Percentiles rank a stretch among this genome's conserved stretches.
Evolutionary conservation across 2,329 filamentous ascomycete genomes (phyloP).

Genomic region (Colletotrichum theobromicola): DNA sequence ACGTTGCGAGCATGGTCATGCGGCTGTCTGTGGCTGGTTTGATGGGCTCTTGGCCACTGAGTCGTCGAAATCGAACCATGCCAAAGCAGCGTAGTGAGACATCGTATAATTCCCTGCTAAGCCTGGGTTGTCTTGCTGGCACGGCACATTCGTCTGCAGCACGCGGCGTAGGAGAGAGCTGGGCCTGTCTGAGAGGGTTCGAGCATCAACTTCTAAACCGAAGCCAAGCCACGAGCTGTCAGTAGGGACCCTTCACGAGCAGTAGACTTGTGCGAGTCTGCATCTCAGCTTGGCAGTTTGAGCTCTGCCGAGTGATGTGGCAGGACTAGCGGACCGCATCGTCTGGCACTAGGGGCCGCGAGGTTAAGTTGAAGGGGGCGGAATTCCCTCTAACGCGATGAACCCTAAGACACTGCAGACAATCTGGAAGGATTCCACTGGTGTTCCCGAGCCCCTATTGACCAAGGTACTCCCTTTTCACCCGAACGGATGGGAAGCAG

Average conservation of each 20-base stretch:
- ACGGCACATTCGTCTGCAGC: background rate
- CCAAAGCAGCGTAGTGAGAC: background rate
- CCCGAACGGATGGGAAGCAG: background rate
- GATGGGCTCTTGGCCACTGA: background rate
- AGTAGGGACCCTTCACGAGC: background rate
- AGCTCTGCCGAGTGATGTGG: slow-evolving; percentile 5
- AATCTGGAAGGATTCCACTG: slow-evolving; percentile 5
- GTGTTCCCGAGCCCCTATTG: background rate
- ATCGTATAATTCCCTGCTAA: background rate
- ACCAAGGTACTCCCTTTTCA: background rate
- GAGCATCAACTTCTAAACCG: background rate
- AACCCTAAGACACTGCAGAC: background rate
- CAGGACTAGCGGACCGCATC: background rate
- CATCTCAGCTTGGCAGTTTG: slow-evolving; percentile 17
- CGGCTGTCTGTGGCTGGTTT: background rate
- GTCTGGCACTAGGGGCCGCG: background rate
- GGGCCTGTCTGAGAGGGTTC: background rate
- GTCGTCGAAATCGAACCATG: background rate
- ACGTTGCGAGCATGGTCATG: slow-evolving; percentile 2
- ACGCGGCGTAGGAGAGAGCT: background rate
- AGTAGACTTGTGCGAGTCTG: background rate
- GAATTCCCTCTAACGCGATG: background rate
- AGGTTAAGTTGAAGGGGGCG: background rate
- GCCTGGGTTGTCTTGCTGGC: background rate
- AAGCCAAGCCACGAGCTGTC: slow-evolving; percentile 9